Evolutionary conservation across 768 basidiomycete genomes (phyloP).

Genomic region (Tulasnella sp.): DNA sequence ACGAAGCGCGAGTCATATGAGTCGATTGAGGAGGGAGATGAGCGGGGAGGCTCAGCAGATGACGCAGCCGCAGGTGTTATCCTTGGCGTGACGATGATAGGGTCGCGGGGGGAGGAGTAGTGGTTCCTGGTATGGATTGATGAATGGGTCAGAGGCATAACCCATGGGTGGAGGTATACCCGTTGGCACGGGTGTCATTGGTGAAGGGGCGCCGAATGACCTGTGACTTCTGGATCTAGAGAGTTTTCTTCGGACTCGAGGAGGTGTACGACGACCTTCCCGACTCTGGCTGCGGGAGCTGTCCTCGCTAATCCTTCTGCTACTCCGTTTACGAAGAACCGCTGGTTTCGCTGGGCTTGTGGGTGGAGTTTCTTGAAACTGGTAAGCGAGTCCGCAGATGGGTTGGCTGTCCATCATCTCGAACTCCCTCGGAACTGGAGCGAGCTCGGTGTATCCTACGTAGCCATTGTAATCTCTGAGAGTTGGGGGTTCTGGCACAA

Average conservation of each 20-base stretch:
- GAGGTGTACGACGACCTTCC: background rate
- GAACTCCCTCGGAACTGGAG: background rate
- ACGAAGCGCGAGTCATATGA: background rate
- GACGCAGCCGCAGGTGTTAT: background rate
- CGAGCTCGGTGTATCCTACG: background rate
- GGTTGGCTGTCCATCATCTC: background rate
- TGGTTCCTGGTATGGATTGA: background rate
- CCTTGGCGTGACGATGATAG: background rate
- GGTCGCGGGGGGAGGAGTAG: background rate
- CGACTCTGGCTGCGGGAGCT: background rate
- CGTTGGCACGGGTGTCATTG: background rate
- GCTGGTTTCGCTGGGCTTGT: background rate
- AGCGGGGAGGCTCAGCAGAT: background rate
- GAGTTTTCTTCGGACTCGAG: background rate
- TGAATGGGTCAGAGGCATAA: background rate
- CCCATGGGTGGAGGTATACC: conserved; percentile 6
- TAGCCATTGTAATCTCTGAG: background rate
- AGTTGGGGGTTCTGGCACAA: background rate
- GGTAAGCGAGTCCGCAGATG: background rate
- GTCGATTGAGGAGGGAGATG: background rate
- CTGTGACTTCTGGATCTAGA: background rate
- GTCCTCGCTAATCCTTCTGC: background rate
- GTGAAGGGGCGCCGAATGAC: background rate
- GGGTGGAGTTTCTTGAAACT: background rate
- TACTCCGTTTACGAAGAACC: background rate